Evolutionary conservation across 169 alveolate genomes (phyloP).

Genomic region (Neospora caninum): DNA sequence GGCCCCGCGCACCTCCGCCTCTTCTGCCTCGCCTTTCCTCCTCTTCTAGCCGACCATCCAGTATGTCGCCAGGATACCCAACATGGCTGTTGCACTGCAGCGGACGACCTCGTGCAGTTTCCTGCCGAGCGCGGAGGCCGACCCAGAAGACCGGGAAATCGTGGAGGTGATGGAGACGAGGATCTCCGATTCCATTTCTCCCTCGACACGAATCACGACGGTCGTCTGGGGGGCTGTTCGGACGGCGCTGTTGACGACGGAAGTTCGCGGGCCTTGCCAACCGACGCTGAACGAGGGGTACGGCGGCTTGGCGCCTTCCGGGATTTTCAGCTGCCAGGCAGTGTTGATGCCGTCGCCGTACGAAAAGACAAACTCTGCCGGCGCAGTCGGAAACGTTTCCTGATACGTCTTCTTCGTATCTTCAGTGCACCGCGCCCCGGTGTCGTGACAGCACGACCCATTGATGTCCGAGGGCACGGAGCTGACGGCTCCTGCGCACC

Average conservation of each 20-base stretch:
- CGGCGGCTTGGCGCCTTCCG: not conserved
- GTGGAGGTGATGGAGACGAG: not conserved
- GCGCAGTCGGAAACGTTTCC: not conserved
- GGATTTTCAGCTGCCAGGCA: slow-evolving; percentile 19
- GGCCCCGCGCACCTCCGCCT: too few relatives aligned
- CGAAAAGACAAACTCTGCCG: not conserved
- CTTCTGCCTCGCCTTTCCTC: too few relatives aligned
- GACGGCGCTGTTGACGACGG: not conserved
- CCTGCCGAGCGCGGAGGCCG: not conserved
- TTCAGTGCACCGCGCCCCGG: not conserved
- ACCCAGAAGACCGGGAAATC: not conserved
- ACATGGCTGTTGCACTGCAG: not conserved
- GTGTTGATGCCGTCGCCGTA: slow-evolving; percentile 19
- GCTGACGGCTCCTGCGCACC: slow-evolving; percentile 10
- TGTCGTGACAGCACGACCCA: not conserved
- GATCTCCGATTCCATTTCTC: not conserved
- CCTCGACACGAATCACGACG: slow-evolving; percentile 14
- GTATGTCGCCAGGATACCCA: too few relatives aligned
- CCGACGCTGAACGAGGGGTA: slow-evolving; percentile 34
- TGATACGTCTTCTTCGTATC: not conserved
- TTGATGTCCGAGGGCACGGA: not conserved
- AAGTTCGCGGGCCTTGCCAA: not conserved
- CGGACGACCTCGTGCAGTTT: not conserved
- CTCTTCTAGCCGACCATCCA: too few relatives aligned
- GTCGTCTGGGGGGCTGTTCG: not conserved